phyloP scores from a whole-genome alignment of 2,329 filamentous ascomycete species.

The Nigrospora oryzae region DNA sequence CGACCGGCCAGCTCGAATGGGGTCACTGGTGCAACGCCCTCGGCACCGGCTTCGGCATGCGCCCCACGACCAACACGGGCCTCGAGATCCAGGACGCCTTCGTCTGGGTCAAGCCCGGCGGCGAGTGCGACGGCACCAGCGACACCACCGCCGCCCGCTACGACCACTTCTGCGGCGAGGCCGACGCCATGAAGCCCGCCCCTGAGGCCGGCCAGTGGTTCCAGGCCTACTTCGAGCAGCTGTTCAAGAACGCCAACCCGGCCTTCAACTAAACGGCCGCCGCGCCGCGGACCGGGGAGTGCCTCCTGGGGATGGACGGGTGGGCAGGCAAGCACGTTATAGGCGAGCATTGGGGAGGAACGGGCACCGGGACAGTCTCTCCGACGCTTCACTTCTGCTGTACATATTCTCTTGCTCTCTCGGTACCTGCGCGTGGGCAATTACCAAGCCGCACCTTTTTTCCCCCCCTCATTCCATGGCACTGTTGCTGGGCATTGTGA shows the following conservation, averaged over 20 bases:
- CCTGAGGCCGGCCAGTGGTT: constrained; percentile 66
- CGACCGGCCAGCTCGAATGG: constrained; percentile 43
- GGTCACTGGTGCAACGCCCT: constrained; percentile 55
- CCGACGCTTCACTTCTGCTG: too few relatives aligned
- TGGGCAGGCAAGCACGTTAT: too few relatives aligned
- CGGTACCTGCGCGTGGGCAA: too few relatives aligned
- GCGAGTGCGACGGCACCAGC: constrained; percentile 34
- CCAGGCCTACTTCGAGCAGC: constrained; percentile 49
- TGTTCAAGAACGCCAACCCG: constrained; percentile 48
- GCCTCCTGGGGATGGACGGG: too few relatives aligned
- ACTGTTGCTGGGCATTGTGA: too few relatives aligned
- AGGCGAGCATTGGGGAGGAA: too few relatives aligned
- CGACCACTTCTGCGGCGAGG: constrained; percentile 43
- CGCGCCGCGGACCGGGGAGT: too few relatives aligned
- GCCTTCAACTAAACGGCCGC: constrained; percentile 25
- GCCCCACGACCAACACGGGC: constrained; percentile 44
- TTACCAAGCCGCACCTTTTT: too few relatives aligned
- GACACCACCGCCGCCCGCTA: constrained; percentile 35
- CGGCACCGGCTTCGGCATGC: constrained; percentile 47
- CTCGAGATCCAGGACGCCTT: constrained; percentile 47
- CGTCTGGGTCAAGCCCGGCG: constrained; percentile 55
- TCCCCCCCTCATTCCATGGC: too few relatives aligned
- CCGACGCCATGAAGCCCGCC: constrained; percentile 50
- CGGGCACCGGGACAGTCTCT: too few relatives aligned
- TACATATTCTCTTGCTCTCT: too few relatives aligned